Percentiles rank a stretch among this genome's conserved stretches.
Evolutionary conservation across 2,329 filamentous ascomycete species (phyloP).

Genomic region (Aspergillus sojae): DNA sequence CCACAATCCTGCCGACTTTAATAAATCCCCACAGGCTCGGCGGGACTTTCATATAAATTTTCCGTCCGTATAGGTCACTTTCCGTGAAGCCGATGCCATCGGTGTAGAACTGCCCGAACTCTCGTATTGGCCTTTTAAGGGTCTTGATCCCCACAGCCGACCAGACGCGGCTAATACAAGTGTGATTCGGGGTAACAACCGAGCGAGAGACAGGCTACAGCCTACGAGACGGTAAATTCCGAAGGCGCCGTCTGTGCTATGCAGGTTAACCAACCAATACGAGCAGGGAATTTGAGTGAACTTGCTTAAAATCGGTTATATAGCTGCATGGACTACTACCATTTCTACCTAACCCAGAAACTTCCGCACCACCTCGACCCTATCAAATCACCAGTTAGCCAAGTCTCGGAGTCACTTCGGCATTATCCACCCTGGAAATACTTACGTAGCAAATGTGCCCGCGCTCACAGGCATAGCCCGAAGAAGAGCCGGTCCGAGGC

Average conservation of each 20-base stretch:
- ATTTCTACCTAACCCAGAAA: neutral
- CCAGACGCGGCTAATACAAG: neutral
- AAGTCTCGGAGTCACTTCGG: neutral
- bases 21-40: neutral
- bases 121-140: neutral
- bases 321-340: neutral
- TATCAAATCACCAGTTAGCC: neutral
- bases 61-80: neutral
- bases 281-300: too few species aligned
- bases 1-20: neutral
- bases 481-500: slow-evolving; percentile 82
- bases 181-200: neutral
- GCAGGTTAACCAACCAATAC: neutral
- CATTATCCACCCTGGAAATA: neutral
- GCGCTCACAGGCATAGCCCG: slow-evolving; percentile 94
- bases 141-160: neutral
- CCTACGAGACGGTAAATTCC: neutral
- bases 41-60: slow-evolving; percentile 1
- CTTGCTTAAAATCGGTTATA: neutral
- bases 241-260: too few species aligned
- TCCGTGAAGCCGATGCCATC: neutral
- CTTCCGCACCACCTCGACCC: neutral
- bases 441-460: slow-evolving; percentile 79
- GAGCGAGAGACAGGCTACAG: neutral
- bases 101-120: neutral